Evolutionary conservation across 768 basidiomycete genomes (phyloP).

Genomic region (Pleurotus tuber-regium): DNA sequence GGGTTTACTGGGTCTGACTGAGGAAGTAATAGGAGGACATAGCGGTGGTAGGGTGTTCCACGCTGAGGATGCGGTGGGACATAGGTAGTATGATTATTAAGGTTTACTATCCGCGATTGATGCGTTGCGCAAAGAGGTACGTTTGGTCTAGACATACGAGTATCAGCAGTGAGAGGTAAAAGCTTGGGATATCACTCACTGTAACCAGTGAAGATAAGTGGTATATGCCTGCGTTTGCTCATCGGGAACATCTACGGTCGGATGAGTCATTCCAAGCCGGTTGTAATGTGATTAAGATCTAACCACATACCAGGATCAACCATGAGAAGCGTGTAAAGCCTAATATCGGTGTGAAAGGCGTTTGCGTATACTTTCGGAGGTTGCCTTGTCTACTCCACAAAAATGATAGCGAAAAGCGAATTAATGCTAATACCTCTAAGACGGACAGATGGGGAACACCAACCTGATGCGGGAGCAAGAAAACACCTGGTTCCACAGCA

Average conservation of each 20-base stretch:
- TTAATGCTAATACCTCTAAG: neutral
- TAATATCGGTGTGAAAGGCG: constrained; percentile 77
- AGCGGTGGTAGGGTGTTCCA: constrained; percentile 90
- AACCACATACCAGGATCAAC: constrained; percentile 73
- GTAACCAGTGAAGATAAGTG: constrained; percentile 82
- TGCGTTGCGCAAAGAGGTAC: constrained; percentile 67
- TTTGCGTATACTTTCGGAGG: constrained; percentile 69
- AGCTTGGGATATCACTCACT: constrained; percentile 44
- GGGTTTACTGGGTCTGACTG: constrained; percentile 49
- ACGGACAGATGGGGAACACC: constrained; percentile 13
- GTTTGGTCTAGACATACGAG: constrained; percentile 58
- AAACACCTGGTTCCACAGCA: constrained; percentile 70
- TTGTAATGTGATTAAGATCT: neutral
- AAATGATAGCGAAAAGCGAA: constrained; percentile 4
- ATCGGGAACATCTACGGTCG: constrained; percentile 74
- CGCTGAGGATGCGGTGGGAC: constrained; percentile 90
- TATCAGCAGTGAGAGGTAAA: constrained; percentile 7
- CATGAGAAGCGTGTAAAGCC: constrained; percentile 86
- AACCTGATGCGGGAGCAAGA: constrained; percentile 67
- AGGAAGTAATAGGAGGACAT: constrained; percentile 71
- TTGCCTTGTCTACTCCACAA: constrained; percentile 50
- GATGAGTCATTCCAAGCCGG: constrained; percentile 9
- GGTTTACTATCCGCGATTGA: constrained; percentile 29
- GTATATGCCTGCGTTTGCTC: constrained; percentile 60
- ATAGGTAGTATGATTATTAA: constrained; percentile 65